Percentiles rank a stretch among this genome's conserved stretches.
phyloP scores from a whole-genome alignment of 1,139 yeast genomes.

The Tardiomyces digboiensis region DNA sequence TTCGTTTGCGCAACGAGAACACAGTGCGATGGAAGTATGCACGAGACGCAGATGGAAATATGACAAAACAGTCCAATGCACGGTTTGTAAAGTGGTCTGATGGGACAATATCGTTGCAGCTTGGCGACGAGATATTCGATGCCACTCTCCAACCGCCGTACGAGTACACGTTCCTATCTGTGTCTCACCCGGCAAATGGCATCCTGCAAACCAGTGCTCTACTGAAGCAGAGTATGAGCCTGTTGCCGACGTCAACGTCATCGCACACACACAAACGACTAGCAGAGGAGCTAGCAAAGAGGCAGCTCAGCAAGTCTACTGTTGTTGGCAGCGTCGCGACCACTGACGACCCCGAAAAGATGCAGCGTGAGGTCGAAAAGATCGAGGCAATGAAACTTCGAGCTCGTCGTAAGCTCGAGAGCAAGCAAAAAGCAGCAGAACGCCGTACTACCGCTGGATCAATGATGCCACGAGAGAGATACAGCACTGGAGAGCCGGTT shows the following conservation, averaged over 20 bases:
- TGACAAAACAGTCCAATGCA: constrained; percentile 70
- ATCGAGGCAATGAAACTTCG: constrained; percentile 41
- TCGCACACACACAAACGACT: constrained; percentile 75
- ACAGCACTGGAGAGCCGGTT: neutral
- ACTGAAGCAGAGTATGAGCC: constrained; percentile 48
- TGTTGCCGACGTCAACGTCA: constrained; percentile 81
- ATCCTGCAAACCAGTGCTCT: constrained; percentile 45
- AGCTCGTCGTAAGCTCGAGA: constrained; percentile 36
- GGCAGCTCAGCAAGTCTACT: constrained; percentile 42
- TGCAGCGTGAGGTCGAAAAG: constrained; percentile 73
- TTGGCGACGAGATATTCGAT: constrained; percentile 86
- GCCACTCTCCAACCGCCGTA: constrained; percentile 43
- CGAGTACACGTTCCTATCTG: constrained; percentile 63
- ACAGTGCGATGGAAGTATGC: constrained; percentile 93
- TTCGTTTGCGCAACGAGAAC: constrained; percentile 59
- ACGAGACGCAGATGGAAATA: constrained; percentile 40
- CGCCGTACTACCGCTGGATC: neutral
- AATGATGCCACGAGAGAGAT: neutral
- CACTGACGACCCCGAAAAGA: constrained; percentile 77
- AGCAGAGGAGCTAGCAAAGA: constrained; percentile 66
- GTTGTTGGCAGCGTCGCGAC: constrained; percentile 66
- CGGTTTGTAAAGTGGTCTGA: constrained; percentile 93
- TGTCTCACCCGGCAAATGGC: constrained; percentile 64
- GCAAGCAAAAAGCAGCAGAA: constrained; percentile 33
- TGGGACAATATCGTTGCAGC: constrained; percentile 74